Conservation (phyloP, 2,329 filamentous ascomycete species). For the Metarhizium humberi region DNA sequence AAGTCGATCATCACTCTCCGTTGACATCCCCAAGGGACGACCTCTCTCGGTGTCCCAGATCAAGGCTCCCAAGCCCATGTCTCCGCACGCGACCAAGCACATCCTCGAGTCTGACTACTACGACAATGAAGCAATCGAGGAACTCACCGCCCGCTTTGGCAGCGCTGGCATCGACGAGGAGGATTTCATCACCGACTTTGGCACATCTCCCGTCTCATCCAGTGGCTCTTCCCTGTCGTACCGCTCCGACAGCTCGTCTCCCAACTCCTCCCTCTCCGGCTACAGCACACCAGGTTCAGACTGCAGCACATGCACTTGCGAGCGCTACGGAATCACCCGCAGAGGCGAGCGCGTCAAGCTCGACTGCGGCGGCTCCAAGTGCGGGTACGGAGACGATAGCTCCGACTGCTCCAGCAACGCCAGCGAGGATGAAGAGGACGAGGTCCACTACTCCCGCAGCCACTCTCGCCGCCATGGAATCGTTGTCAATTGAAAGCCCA, state of each 20-base stretch:
- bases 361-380: constrained; percentile 85
- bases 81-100: constrained; percentile 77
- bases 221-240: constrained; percentile 61
- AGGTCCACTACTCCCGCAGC: constrained; percentile 29
- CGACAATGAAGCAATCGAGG: constrained; percentile 63
- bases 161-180: constrained; percentile 48
- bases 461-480: constrained; percentile 56
- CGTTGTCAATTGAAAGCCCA: constrained; percentile 37
- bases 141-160: constrained; percentile 68
- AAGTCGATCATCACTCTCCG: constrained; percentile 40
- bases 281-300: constrained; percentile 74
- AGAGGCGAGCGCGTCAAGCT: constrained; percentile 89
- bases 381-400: constrained; percentile 68
- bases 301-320: constrained; percentile 77
- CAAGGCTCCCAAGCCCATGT: constrained; percentile 79
- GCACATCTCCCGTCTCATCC: constrained; percentile 54
- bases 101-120: constrained; percentile 77
- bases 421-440: constrained; percentile 50
- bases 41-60: constrained; percentile 84
- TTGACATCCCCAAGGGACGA: constrained; percentile 78
- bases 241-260: constrained; percentile 65
- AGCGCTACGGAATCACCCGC: constrained; percentile 93
- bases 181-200: constrained; percentile 46
- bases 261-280: constrained; percentile 63
- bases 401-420: constrained; percentile 60